Base-by-base conservation (phyloP, 176 grass and related monocot genomes). In the Musa schizocarpa region DNA sequence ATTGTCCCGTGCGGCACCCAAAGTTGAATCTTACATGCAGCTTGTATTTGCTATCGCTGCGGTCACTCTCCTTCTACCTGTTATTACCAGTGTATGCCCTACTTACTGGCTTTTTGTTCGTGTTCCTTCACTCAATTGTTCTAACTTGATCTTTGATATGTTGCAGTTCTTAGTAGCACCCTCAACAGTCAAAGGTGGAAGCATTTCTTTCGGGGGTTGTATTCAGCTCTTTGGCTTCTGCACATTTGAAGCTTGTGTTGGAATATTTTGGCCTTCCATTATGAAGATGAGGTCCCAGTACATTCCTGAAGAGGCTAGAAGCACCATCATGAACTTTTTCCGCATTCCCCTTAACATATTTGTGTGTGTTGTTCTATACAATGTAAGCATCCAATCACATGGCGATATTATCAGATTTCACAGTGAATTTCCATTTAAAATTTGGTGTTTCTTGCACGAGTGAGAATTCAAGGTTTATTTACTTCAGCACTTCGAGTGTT, bases 241-340 rank as follows among this genome's bases (percentile, higher is more conserved):
- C 52, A 52, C 1, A 12, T 77, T 77, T 65, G 59, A 77, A 65
- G 75, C 61, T 52, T 77, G 59, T 58, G 75, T 65, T 16, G 75
- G 75, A 51, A 77, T 77, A 53, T 77, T 77, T 77, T 77, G 75
- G 75, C 59, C 75, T 25, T 77, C 75, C 11, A 77, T 77, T 77
- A 77, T 77, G 75, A 77, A 77, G 62, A 77, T 77, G 75, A 77
- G 75, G 53, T 77, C 75, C n/a, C 75, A 77, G 48, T 77, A 77
- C 75, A 77, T 77, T 65, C 75, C 75, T 2, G 75, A 77, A 61
- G 75, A 77, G 21, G 34, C 75, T 52, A 77, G 75, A 34, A 77
- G 75, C 21, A 77, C 75, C 9, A 77, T 77, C n/a, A 77, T 77
- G 75, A 77, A 77, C 21, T 77, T 77, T 21, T 77, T 77, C 61